Conservation (phyloP, 306 rosid species). For the Cucurbita moschata region DNA sequence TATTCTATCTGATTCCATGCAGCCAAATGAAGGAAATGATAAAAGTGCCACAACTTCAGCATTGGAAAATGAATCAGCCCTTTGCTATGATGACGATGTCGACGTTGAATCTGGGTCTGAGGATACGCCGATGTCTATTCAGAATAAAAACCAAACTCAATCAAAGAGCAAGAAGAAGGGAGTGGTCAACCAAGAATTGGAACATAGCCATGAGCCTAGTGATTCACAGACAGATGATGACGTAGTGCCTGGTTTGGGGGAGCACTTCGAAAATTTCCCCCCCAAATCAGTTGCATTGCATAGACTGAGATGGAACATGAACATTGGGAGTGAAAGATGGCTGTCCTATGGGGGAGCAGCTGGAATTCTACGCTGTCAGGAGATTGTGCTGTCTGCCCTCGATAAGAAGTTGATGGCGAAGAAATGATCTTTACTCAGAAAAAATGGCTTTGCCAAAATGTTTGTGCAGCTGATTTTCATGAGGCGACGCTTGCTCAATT, state of each 20-base stretch:
- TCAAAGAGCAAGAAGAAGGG: slow-evolving; percentile 20
- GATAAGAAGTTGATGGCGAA: slow-evolving; percentile 46
- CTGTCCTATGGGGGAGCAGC: slow-evolving; percentile 77
- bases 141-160: slow-evolving; percentile 18
- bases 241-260: slow-evolving; percentile 11
- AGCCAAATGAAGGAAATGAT: slow-evolving; percentile 13
- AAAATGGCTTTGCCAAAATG: not conserved
- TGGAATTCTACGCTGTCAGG: slow-evolving; percentile 74
- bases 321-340: slow-evolving; percentile 88
- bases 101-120: slow-evolving; percentile 28
- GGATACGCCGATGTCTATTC: slow-evolving; percentile 15
- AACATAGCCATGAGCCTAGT: slow-evolving; percentile 16
- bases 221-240: slow-evolving; percentile 3
- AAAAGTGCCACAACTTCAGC: slow-evolving; percentile 15
- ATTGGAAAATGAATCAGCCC: slow-evolving; percentile 33
- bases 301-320: slow-evolving; percentile 86
- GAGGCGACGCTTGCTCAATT: not conserved
- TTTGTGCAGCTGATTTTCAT: not conserved
- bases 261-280: slow-evolving; percentile 39
- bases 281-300: slow-evolving; percentile 54
- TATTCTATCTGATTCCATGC: slow-evolving; percentile 20
- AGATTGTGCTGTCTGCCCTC: slow-evolving; percentile 33
- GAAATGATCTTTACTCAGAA: slow-evolving; percentile 15
- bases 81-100: slow-evolving; percentile 15
- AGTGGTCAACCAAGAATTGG: slow-evolving; percentile 13